Base-by-base conservation (phyloP, 371 early-diverging fungal species). In the Mucor piriformis region DNA sequence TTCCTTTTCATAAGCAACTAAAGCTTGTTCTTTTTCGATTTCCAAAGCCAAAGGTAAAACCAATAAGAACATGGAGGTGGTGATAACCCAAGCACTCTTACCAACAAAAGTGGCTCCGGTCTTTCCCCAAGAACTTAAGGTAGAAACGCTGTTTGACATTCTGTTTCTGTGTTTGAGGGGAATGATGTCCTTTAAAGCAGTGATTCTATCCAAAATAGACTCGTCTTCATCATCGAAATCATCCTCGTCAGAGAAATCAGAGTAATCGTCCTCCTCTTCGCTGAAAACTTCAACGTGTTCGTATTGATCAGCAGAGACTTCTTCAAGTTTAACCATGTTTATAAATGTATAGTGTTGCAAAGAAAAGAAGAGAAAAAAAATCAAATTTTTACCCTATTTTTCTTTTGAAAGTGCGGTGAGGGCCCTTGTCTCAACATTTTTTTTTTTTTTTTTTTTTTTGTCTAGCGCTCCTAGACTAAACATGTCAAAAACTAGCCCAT, bases 81-180 rank as follows among this genome's bases (percentile, higher is more conserved):
- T 87, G 12, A 91, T 70, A n/a, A 92, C 86, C 92, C 92, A 92
- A 21, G 88, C 88, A 37, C 87, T 75, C 75, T 88, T 88, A 40
- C 91, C 91, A 20, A 85, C 75, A 70, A 90, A 79, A 10, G 80
- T 73, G 44, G 80, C 72, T 23, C 85, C 81, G 15, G 82, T 71
- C 62, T 77, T 77, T 42, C 86, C 82, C 78, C 83, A 82, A 46
- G 74, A 78, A 21, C 72, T 80, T 46, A 87, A 63, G 8, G 81
- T 73, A 13, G 82, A 72, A 21, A 77, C 76, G 32, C 74, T 68
- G 42, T 81, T 73, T 2, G 83, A 68, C 16, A 92, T 59, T 25
- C 79, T 69, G 53, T 78, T 76, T 65, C 91, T 88, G 52, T 87
- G 84, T 59, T 83, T 80, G 37, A 80, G 67, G 13, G 92, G 91